phyloP scores from a whole-genome alignment of 2,329 filamentous ascomycete species.

The Escovopsis weberi region DNA sequence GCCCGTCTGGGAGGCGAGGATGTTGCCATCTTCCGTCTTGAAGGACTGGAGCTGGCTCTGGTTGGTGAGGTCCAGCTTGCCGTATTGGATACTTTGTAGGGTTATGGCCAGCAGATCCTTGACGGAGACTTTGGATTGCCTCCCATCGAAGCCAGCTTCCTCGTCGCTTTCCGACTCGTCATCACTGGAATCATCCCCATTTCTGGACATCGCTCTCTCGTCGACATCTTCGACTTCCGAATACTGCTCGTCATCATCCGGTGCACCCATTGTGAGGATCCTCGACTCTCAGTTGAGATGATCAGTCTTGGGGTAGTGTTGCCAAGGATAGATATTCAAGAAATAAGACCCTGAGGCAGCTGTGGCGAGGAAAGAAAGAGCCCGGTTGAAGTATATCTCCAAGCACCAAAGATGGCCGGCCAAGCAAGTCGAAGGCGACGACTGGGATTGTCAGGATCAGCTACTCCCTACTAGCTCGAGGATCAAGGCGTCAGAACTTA shows the following conservation, averaged over 20 bases:
- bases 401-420: no score
- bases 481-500: no score
- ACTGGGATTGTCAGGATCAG: no score
- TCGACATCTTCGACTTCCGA: conserved; percentile 3
- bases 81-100: conserved; percentile 3
- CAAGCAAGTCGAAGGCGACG: no score
- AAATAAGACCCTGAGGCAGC: no score
- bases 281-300: background rate
- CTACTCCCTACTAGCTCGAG: no score
- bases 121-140: conserved; percentile 3
- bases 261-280: conserved; percentile 2
- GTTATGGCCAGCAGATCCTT: conserved; percentile 4
- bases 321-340: no score
- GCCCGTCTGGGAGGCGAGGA: conserved; percentile 5
- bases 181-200: conserved; percentile 7
- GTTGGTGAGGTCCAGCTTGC: conserved; percentile 3
- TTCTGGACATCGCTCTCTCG: conserved; percentile 5
- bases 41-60: conserved; percentile 4
- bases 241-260: conserved; percentile 3
- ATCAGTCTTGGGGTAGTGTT: no score
- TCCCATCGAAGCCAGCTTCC: conserved; percentile 1
- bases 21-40: conserved; percentile 2
- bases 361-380: no score
- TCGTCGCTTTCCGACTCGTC: conserved; percentile 10
- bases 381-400: no score